phyloP scores from a whole-genome alignment of 495 filamentous ascomycete genomes.

The Lineolata rhizophorae region DNA sequence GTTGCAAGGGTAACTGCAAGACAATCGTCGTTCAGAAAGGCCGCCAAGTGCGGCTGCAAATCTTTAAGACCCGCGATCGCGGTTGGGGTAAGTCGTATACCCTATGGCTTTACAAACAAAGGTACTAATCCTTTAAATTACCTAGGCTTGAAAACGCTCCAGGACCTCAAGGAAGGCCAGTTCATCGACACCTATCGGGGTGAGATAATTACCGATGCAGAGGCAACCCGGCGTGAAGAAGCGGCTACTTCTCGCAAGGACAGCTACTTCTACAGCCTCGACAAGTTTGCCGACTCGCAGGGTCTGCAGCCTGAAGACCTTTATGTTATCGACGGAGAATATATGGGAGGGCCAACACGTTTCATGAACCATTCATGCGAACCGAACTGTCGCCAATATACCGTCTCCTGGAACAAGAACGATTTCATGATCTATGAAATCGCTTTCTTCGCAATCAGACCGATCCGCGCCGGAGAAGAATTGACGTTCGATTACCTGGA shows the following conservation, averaged over 20 bases:
- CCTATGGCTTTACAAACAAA: background rate
- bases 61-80: conserved; percentile 56
- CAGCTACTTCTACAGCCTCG: conserved; percentile 66
- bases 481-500: conserved; percentile 66
- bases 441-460: conserved; percentile 57
- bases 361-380: conserved; percentile 52
- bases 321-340: conserved; percentile 37
- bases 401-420: conserved; percentile 55
- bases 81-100: conserved; percentile 46
- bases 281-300: conserved; percentile 43
- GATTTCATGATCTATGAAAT: conserved; percentile 65
- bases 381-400: conserved; percentile 59
- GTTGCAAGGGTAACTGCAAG: conserved; percentile 42
- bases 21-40: conserved; percentile 69
- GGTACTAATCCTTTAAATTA: background rate
- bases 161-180: conserved; percentile 49
- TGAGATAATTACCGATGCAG: conserved; percentile 55
- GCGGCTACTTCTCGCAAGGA: conserved; percentile 26
- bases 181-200: conserved; percentile 82
- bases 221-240: conserved; percentile 42
- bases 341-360: conserved; percentile 31
- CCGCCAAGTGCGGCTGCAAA: conserved; percentile 48
- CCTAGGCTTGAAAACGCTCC: conserved; percentile 43
- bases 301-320: conserved; percentile 10
- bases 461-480: conserved; percentile 49